Evolutionary conservation across 2,329 filamentous ascomycete species (phyloP), one percentile per base, ranked within the genome.

Genomic region (Ophiostoma novo-ulmi): DNA sequence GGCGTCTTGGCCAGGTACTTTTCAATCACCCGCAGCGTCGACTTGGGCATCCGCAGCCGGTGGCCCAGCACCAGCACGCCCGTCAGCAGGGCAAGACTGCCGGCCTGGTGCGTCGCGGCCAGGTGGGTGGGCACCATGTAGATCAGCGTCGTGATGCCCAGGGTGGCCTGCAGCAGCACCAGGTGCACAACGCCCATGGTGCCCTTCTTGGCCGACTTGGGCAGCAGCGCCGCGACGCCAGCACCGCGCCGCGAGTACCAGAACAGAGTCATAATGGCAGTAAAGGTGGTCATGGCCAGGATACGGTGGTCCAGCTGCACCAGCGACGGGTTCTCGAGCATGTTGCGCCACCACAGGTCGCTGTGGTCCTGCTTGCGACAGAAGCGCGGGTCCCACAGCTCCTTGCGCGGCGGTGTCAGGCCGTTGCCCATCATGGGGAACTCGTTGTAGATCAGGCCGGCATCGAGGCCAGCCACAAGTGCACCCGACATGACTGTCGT

Each of bases 401-500:
- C 94, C 11, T 87, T 85, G 77, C 85, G 88, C 0, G 94, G 94
- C 1, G 94, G 94, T 0, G 92, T 85, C 31, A 97, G 82, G 13
- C 93, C 93, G 3, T 88, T 80, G 10, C 95, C 95, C 95, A 99
- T 99, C 80, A 87, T 92, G 7, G 95, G 95, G 79, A 99, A 98
- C 80, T 99, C 93, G 79, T 99, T 99, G 84, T 99, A 99, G 80
- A 99, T 98, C 71, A 99, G 85, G 10, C 95, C 95, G 10, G 95
- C 95, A 78, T 99, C 95, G 17, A 99, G 89, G 41, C 95, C 95
- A 7, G 95, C 95, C 41, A 99, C 95, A 2, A 99, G 86, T 5
- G 90, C 94, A 70, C 94, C 95, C 4, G 95, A 97, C 87, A 99
- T 92, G 77, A 92, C 93, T 4, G 95, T 99, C 44, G 86, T 84